Evolutionary conservation across 176 grass and related monocot genomes (phyloP), one percentile per base, ranked within the genome.

Genomic region (Aegilops sharonensis): DNA sequence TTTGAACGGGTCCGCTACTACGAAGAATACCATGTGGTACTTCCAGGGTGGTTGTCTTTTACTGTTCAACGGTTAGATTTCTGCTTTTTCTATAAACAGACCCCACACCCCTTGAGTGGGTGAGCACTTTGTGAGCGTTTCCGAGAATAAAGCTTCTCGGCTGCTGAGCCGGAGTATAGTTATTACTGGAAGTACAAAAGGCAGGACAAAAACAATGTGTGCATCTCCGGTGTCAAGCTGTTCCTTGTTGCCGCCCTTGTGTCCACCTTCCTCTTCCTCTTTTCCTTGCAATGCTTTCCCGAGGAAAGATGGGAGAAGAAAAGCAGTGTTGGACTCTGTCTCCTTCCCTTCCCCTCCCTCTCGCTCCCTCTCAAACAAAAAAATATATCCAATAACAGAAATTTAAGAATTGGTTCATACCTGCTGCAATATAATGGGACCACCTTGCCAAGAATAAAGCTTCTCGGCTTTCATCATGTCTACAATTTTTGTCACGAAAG

Each of bases 371-470:
- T 59, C 20, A 2, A 77, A 77, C 48, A 21, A 37, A 47, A 14
- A 71, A 63, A 18, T 47, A 29, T 60, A 21, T 36, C 59, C 40
- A 73, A 74, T 79, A 34, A 86, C 15, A 35, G 43, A 78, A 68
- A 11, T 73, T 64, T 11, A 4, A 56, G 32, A 89, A 85, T 75
- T 20, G 59, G 56, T 86, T 72, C 68, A 45, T 80, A 98, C 95
- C 95, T 98, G 95, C 45, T 88, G 83, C 75, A 98, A 81, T 91
- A 95, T 98, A 83, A 98, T 94, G 4, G 95, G 95, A 88, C 95
- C 95, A 79, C 93, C 95, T 92, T 98, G 95, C 95, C 95, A 98
- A 81, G 93, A 95, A 89, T 95, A 98, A 78, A 98, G 93, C 34
- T 82, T 94, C 83, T 98, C 95, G 57, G 86, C 85, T 84, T 92